A percentile compares a stretch with the other conserved stretches of the same genome.
phyloP scores from a whole-genome alignment of 2,329 filamentous ascomycete genomes.

The Phaeosphaeriaceae sp. region DNA sequence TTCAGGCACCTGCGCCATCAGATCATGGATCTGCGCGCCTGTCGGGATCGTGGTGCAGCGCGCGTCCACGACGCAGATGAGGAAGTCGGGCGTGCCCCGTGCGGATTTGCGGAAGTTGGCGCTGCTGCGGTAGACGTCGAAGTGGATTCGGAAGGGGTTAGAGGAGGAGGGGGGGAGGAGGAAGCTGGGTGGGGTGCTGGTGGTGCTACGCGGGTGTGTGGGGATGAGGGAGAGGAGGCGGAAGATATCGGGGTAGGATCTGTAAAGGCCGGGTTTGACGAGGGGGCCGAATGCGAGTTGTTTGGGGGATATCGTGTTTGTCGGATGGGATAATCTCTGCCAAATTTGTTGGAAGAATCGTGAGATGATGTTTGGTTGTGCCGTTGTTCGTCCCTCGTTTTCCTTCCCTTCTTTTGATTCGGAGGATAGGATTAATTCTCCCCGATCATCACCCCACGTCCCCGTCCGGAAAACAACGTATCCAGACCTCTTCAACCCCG shows the following conservation, averaged over 20 bases:
- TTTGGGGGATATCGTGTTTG: conserved; percentile 20
- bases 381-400: conserved; percentile 6
- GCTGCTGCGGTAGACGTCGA: conserved; percentile 81
- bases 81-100: conserved; percentile 81
- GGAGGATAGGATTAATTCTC: conserved; percentile 18
- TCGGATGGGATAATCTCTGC: conserved; percentile 35
- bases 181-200: conserved; percentile 44
- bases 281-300: conserved; percentile 55
- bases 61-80: conserved; percentile 81
- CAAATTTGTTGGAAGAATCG: conserved; percentile 47
- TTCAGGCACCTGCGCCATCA: conserved; percentile 77
- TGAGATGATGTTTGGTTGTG: conserved; percentile 33
- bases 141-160: conserved; percentile 75
- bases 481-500: conserved; percentile 80
- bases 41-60: conserved; percentile 75
- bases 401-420: conserved; percentile 5
- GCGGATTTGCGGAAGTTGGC: conserved; percentile 75
- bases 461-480: conserved; percentile 80
- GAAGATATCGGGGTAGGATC: conserved; percentile 72
- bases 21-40: conserved; percentile 70
- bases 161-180: conserved; percentile 36
- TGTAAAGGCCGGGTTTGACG: conserved; percentile 60
- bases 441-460: conserved; percentile 49
- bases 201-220: conserved; percentile 66
- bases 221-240: conserved; percentile 76